Percentiles rank a stretch among this genome's conserved stretches.
phyloP scores from a whole-genome alignment of 2,329 filamentous ascomycete species.

The Penicillium frequentans region DNA sequence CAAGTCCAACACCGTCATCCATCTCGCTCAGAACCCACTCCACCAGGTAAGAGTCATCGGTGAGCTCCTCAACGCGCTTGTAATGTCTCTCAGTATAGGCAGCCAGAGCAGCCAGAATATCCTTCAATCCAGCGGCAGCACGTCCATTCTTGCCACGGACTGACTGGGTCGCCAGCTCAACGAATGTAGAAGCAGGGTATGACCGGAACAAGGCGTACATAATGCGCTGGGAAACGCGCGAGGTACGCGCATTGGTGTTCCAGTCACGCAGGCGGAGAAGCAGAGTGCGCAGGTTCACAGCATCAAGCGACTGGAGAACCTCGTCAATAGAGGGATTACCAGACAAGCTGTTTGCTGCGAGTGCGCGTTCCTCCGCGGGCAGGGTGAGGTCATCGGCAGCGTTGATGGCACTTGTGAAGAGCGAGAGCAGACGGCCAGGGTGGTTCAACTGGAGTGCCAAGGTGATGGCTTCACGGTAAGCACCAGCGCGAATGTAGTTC shows the following conservation, averaged over 20 bases:
- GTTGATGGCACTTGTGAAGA: slow-evolving; percentile 79
- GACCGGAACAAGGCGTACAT: slow-evolving; percentile 75
- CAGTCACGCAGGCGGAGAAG: slow-evolving; percentile 85
- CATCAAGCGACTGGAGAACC: slow-evolving; percentile 73
- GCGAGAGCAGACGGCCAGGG: slow-evolving; percentile 76
- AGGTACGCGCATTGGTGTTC: slow-evolving; percentile 93
- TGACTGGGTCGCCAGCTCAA: slow-evolving; percentile 58
- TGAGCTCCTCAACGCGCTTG: slow-evolving; percentile 80
- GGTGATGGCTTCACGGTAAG: slow-evolving; percentile 89
- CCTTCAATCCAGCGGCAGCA: slow-evolving; percentile 66
- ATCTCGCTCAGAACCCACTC: slow-evolving; percentile 93
- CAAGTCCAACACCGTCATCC: slow-evolving; percentile 64
- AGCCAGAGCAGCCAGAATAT: slow-evolving; percentile 81
- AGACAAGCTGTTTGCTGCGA: slow-evolving; percentile 38
- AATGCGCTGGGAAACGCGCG: slow-evolving; percentile 80
- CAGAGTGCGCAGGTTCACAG: slow-evolving; percentile 82
- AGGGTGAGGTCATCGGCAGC: slow-evolving; percentile 63
- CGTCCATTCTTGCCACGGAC: slow-evolving; percentile 32
- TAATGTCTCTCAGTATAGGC: slow-evolving; percentile 95
- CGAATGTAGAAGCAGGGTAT: slow-evolving; percentile 76
- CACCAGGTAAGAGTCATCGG: slow-evolving; percentile 91
- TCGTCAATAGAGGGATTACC: slow-evolving; percentile 68
- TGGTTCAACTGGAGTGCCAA: slow-evolving; percentile 93
- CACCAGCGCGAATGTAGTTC: slow-evolving; percentile 84
- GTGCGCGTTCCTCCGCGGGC: slow-evolving; percentile 24